These are phyloP conservation scores for Trametes gibbosa DNA, from an alignment of 768 basidiomycete species.

Conservation along the genomic window DNA sequence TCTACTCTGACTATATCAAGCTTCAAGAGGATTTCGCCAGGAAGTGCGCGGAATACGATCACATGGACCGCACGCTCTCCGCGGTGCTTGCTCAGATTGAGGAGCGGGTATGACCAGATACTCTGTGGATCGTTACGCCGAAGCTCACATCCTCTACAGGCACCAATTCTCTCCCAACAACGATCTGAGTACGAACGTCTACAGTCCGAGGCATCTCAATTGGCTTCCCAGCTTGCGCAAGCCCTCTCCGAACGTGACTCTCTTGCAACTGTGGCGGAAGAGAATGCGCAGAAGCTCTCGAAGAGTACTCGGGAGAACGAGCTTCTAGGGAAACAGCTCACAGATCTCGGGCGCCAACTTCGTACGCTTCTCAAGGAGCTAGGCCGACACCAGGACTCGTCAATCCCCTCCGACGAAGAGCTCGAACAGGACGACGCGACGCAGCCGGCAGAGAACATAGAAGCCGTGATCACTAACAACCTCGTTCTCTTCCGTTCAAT, in stretches of 20 bases:
- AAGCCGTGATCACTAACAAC: conserved; percentile 82
- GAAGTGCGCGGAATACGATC: conserved; percentile 79
- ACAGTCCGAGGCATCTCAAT: conserved; percentile 73
- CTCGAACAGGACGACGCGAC: conserved; percentile 43
- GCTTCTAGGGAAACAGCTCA: conserved; percentile 70
- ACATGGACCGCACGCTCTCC: conserved; percentile 78
- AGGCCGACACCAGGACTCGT: conserved; percentile 78
- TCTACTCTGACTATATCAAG: conserved; percentile 87
- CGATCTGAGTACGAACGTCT: conserved; percentile 85
- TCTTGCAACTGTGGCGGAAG: conserved; percentile 51
- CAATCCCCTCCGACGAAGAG: conserved; percentile 71
- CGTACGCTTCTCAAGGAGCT: conserved; percentile 77
- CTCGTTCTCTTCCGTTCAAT: conserved; percentile 86
- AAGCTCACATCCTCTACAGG: conserved; percentile 44
- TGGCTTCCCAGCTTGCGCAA: conserved; percentile 75
- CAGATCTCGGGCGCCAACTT: conserved; percentile 83
- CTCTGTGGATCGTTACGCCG: neutral
- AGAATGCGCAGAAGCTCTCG: conserved; percentile 58
- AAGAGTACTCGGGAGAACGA: conserved; percentile 61
- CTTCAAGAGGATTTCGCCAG: conserved; percentile 78
- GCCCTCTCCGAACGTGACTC: conserved; percentile 75
- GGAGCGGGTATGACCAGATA: conserved; percentile 57
- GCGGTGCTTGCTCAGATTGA: conserved; percentile 87
- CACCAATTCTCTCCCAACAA: conserved; percentile 88
- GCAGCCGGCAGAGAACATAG: conserved; percentile 54